Conservation (phyloP, 495 filamentous ascomycete genomes). For the Penicillium arizonense region DNA sequence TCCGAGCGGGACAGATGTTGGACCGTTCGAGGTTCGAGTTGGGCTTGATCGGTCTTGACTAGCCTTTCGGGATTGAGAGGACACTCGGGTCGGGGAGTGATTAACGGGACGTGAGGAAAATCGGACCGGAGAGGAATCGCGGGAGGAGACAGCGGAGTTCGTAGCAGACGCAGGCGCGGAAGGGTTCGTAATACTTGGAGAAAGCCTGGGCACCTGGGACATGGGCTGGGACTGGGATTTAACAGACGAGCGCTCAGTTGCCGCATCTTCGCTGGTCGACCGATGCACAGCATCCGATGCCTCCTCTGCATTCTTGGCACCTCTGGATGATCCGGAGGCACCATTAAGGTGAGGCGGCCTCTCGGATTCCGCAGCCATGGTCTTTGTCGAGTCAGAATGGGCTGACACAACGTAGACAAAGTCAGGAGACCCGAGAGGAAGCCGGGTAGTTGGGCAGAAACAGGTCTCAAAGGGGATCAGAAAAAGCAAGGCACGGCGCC, state of each 20-base stretch:
- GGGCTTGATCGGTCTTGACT: conserved; percentile 65
- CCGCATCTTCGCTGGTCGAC: conserved; percentile 32
- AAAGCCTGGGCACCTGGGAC: conserved; percentile 39
- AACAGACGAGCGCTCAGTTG: conserved; percentile 31
- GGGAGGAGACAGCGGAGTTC: conserved; percentile 48
- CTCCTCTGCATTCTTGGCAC: conserved; percentile 29
- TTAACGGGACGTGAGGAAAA: conserved; percentile 33
- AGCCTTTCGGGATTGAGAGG: conserved; percentile 65
- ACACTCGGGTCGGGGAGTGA: conserved; percentile 26
- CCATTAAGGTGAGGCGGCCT: conserved; percentile 41
- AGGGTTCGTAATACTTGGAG: conserved; percentile 29
- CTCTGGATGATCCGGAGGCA: conserved; percentile 33
- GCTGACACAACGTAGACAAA: conserved; percentile 37
- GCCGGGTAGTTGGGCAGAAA: conserved; percentile 32
- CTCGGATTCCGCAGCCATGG: conserved; percentile 47
- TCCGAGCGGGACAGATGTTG: conserved; percentile 35
- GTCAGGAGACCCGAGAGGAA: conserved; percentile 43
- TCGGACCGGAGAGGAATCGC: conserved; percentile 49
- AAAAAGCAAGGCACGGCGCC: conserved; percentile 27
- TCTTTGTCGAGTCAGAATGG: conserved; percentile 30
- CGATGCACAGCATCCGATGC: conserved; percentile 24
- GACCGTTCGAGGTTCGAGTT: conserved; percentile 47
- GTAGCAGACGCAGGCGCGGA: conserved; percentile 36
- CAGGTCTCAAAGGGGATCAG: conserved; percentile 16
- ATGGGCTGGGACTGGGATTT: conserved; percentile 31